These are phyloP conservation scores for Coniochaeta sp. DNA, from an alignment of 2,329 filamentous ascomycete species.

Conservation along the genomic window DNA sequence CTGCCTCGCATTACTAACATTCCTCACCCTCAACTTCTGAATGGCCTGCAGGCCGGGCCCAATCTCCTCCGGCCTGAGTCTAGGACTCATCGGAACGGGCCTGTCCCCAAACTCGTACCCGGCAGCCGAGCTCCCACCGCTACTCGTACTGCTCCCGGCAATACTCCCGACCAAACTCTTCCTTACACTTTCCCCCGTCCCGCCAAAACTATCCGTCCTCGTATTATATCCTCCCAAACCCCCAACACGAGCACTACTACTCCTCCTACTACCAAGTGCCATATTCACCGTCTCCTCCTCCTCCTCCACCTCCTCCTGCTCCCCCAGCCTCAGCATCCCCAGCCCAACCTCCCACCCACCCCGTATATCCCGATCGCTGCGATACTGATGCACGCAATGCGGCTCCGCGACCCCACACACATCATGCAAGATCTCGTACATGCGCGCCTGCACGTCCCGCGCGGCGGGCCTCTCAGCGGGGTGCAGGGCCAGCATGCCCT, in stretches of 20 bases:
- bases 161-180: slow-evolving; percentile 3
- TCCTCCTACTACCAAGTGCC: slow-evolving; percentile 20
- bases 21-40: background rate
- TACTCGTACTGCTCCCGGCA: background rate
- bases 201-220: slow-evolving; percentile 18
- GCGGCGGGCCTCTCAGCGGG: slow-evolving; percentile 47
- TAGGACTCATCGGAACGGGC: background rate
- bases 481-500: slow-evolving; percentile 45
- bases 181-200: background rate
- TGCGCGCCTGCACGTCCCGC: slow-evolving; percentile 41
- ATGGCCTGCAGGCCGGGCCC: slow-evolving; percentile 1
- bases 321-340: slow-evolving; percentile 15
- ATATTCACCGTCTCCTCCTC: slow-evolving; percentile 17
- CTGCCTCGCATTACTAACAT: background rate
- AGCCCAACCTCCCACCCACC: slow-evolving; percentile 17
- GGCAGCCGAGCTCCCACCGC: background rate
- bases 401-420: slow-evolving; percentile 39
- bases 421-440: slow-evolving; percentile 43
- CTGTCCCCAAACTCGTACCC: background rate
- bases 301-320: slow-evolving; percentile 2
- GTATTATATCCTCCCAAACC: too few relatives aligned
- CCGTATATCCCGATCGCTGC: too few relatives aligned
- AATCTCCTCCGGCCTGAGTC: background rate
- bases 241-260: slow-evolving; percentile 18
- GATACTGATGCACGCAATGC: slow-evolving; percentile 48